Conservation (phyloP, 176 grass and related monocot genomes). For the Tillandsia fasciculata region DNA sequence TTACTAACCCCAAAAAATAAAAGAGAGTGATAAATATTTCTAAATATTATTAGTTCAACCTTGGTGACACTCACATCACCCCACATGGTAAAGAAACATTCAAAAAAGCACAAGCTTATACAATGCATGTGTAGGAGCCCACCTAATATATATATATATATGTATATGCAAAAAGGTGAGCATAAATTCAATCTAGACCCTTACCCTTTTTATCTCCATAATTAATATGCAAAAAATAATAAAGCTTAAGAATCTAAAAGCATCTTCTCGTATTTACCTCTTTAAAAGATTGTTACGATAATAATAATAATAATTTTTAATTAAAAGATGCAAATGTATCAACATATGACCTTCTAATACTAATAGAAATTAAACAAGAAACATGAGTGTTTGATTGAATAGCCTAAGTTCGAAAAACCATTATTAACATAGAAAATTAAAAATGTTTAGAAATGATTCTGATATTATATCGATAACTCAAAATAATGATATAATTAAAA, state of each 20-base stretch:
- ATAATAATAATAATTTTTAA: too few relatives aligned
- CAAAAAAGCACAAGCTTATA: not conserved
- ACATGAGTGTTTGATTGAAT: too few relatives aligned
- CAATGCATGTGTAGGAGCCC: not conserved
- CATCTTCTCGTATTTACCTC: not conserved
- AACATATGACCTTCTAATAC: too few relatives aligned
- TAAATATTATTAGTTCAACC: not conserved
- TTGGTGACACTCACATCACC: not conserved
- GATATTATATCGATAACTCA: too few relatives aligned
- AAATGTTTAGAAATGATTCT: too few relatives aligned
- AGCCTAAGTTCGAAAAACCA: too few relatives aligned
- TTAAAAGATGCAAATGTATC: too few relatives aligned
- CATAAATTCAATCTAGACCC: not conserved
- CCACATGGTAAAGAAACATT: not conserved
- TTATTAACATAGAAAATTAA: too few relatives aligned
- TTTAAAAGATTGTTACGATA: not conserved
- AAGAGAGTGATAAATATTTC: not conserved
- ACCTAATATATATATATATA: not conserved
- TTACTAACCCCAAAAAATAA: too few relatives aligned
- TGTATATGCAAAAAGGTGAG: not conserved
- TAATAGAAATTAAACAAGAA: too few relatives aligned
- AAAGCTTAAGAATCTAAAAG: conserved; percentile 1
- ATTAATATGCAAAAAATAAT: not conserved
- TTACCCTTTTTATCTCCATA: not conserved
- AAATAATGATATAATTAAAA: too few relatives aligned